Evolutionary conservation across 768 basidiomycete species (phyloP).

Genomic region (Tephrocybe sp.): DNA sequence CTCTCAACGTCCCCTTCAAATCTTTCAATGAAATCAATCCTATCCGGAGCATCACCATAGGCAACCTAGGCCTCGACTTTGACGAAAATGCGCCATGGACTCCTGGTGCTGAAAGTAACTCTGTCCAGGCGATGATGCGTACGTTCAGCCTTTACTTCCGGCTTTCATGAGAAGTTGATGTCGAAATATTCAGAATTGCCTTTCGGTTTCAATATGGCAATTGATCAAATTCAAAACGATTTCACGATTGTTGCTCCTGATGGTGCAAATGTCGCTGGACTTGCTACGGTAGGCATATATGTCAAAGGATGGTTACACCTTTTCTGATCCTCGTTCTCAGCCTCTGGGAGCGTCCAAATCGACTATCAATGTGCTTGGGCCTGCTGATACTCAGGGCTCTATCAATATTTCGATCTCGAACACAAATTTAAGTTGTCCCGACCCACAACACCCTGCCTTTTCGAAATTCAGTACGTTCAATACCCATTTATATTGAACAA

Average conservation of each 20-base stretch:
- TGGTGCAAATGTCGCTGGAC: conserved; percentile 50
- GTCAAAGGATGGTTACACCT: background rate
- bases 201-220: conserved; percentile 64
- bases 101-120: conserved; percentile 55
- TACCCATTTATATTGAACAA: conserved; percentile 1
- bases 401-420: conserved; percentile 64
- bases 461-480: conserved; percentile 54
- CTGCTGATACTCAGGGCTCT: conserved; percentile 56
- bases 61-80: conserved; percentile 57
- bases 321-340: conserved; percentile 28
- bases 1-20: conserved; percentile 65
- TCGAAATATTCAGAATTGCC: conserved; percentile 49
- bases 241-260: conserved; percentile 58
- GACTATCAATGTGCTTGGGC: conserved; percentile 48
- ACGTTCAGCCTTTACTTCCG: conserved; percentile 17
- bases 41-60: conserved; percentile 65
- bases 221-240: conserved; percentile 62
- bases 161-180: background rate
- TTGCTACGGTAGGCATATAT: conserved; percentile 48
- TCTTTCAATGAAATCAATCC: conserved; percentile 52
- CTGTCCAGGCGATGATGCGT: conserved; percentile 62
- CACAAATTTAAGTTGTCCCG: conserved; percentile 50
- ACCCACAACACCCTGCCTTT: conserved; percentile 49
- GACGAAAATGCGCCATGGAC: conserved; percentile 53
- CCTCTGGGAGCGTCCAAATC: conserved; percentile 66